Evolutionary conservation across 192 early-diverging fungal species (phyloP).

Genomic region (Linnemannia exigua): DNA sequence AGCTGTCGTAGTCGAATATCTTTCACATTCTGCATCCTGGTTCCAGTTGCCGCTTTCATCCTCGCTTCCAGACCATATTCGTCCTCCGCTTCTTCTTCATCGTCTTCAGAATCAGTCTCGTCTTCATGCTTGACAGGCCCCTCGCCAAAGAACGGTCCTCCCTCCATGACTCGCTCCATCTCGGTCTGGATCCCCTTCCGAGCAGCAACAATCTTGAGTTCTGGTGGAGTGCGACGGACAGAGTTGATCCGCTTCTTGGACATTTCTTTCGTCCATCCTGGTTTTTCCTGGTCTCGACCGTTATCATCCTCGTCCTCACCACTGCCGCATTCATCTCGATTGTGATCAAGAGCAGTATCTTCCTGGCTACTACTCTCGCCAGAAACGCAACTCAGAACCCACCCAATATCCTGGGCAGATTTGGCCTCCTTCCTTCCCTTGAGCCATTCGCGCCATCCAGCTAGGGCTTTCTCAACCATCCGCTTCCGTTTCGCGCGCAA

Average conservation of each 20-base stretch:
- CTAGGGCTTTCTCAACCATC: conserved; percentile 9
- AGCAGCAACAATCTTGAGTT: conserved; percentile 24
- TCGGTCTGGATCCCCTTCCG: conserved; percentile 33
- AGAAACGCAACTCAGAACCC: conserved; percentile 1
- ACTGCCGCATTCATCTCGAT: background rate
- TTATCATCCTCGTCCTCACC: background rate
- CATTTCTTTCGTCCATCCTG: too few relatives aligned
- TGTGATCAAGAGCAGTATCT: background rate
- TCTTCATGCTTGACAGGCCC: background rate
- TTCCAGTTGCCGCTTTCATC: background rate
- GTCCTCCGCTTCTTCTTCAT: background rate
- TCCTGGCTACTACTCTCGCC: conserved; percentile 19
- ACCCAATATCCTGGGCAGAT: conserved; percentile 32
- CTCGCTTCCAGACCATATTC: background rate
- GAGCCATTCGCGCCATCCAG: conserved; percentile 26
- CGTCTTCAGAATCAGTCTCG: conserved; percentile 16
- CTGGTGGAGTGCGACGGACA: background rate
- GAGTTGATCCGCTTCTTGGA: background rate
- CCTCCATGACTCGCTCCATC: conserved; percentile 28
- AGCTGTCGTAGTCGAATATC: background rate
- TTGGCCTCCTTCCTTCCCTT: background rate
- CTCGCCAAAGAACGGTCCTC: conserved; percentile 23
- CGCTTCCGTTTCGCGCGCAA: background rate
- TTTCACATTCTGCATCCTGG: background rate
- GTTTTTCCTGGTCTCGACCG: background rate